Percentiles rank a stretch among this genome's conserved stretches.
phyloP scores from a whole-genome alignment of 1,284 basidiomycete species.

The Exobasidium rhododendri region DNA sequence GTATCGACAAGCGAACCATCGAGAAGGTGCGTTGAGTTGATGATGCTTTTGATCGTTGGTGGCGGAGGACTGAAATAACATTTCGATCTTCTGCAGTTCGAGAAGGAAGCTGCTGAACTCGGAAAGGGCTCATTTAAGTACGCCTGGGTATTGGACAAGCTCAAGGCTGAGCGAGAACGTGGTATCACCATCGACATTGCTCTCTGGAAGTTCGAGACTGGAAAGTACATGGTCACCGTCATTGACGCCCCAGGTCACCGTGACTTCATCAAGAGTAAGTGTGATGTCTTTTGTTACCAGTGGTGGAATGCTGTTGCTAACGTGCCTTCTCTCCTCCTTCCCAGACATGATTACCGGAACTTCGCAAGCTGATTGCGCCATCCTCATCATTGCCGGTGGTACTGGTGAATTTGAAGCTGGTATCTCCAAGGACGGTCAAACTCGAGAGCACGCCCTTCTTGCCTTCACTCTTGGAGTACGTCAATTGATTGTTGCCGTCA shows the following conservation, averaged over 20 bases:
- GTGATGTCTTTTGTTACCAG: neutral
- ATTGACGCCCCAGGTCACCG: constrained; percentile 99
- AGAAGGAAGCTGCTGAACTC: constrained; percentile 99
- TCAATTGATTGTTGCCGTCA: constrained; percentile 99
- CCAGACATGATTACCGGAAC: constrained; percentile 82
- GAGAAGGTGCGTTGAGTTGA: constrained; percentile 72
- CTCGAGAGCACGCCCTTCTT: constrained; percentile 98
- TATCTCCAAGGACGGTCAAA: constrained; percentile 99
- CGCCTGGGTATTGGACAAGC: constrained; percentile 99
- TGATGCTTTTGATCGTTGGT: constrained; percentile 1
- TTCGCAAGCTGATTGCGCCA: constrained; percentile 52
- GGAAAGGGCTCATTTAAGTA: constrained; percentile 98
- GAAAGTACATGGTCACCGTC: constrained; percentile 64
- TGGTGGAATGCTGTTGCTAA: neutral
- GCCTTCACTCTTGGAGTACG: constrained; percentile 99
- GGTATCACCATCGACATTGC: constrained; percentile 99
- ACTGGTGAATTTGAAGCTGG: constrained; percentile 99
- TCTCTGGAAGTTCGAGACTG: constrained; percentile 56
- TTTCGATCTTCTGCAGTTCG: constrained; percentile 62
- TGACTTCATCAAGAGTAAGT: constrained; percentile 90
- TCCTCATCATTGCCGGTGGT: constrained; percentile 97
- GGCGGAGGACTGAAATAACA: constrained; percentile 7
- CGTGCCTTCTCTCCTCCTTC: neutral
- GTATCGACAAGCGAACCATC: constrained; percentile 99
- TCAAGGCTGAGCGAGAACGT: constrained; percentile 97